Evolutionary conservation across 1,139 yeast species (phyloP).

Genomic region (Magnusiomyces magnusii): DNA sequence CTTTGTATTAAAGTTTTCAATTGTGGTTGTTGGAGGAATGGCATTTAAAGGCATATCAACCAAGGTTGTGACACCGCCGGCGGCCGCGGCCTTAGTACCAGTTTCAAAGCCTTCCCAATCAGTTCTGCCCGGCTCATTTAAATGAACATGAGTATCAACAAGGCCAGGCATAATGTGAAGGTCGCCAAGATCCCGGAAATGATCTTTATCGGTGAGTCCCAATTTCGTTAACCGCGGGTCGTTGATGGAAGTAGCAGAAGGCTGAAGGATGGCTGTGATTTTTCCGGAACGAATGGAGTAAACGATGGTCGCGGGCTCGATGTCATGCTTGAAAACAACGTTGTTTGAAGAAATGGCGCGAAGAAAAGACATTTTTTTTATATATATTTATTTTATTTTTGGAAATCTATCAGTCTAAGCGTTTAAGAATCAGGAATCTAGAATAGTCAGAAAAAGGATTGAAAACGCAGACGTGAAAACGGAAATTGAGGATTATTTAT

Average conservation of each 20-base stretch:
- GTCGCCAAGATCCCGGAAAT: constrained; percentile 38
- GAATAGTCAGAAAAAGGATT: background rate
- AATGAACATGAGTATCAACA: constrained; percentile 88
- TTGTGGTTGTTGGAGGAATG: constrained; percentile 87
- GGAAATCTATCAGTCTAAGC: no score
- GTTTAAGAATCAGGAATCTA: background rate
- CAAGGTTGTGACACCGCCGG: constrained; percentile 95
- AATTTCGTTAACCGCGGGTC: background rate
- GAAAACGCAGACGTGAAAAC: no score
- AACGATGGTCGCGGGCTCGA: constrained; percentile 60
- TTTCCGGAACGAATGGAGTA: constrained; percentile 59
- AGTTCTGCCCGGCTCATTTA: constrained; percentile 91
- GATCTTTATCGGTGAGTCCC: constrained; percentile 1
- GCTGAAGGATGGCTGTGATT: constrained; percentile 31
- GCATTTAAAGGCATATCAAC: constrained; percentile 96
- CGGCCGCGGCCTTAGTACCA: constrained; percentile 86
- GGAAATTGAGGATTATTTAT: no score
- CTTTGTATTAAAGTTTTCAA: constrained; percentile 65
- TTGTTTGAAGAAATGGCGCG: constrained; percentile 56
- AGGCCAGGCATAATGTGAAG: constrained; percentile 74
- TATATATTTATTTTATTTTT: no score
- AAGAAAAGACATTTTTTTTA: no score
- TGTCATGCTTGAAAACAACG: constrained; percentile 48
- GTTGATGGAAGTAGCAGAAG: background rate
- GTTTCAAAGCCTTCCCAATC: constrained; percentile 96